Evolutionary conservation across 441 rosid species (phyloP).

Genomic region (Kokia cookei): DNA sequence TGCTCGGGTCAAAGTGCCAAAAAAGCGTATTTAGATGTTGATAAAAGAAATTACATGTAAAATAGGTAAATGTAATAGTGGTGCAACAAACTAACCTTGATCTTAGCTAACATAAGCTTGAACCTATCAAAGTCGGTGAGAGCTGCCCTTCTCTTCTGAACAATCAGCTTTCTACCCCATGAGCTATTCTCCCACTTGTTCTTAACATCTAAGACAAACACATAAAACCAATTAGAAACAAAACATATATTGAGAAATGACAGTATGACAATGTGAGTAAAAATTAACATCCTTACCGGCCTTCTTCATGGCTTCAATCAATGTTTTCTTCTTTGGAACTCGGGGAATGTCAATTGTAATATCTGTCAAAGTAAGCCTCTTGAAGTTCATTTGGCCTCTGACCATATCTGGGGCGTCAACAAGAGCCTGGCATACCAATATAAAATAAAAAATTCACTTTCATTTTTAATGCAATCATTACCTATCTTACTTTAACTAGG

Average conservation of each 20-base stretch:
- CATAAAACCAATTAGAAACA: neutral
- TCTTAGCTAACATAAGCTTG: slow-evolving; percentile 86
- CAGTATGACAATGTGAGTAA: neutral
- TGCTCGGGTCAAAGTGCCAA: neutral
- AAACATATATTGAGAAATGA: neutral
- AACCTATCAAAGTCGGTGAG: slow-evolving; percentile 88
- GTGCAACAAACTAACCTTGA: slow-evolving; percentile 46
- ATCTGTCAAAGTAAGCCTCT: slow-evolving; percentile 79
- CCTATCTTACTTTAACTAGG: neutral
- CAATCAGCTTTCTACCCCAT: slow-evolving; percentile 87
- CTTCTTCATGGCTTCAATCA: slow-evolving; percentile 81
- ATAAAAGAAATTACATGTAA: neutral
- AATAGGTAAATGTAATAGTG: neutral
- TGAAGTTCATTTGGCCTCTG: slow-evolving; percentile 79
- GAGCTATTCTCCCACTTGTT: slow-evolving; percentile 87
- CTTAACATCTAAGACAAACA: slow-evolving; percentile 54
- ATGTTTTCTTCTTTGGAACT: slow-evolving; percentile 75
- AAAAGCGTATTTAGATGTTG: neutral
- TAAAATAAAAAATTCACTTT: neutral
- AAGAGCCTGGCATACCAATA: slow-evolving; percentile 45
- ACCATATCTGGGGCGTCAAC: slow-evolving; percentile 88
- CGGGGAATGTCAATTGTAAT: slow-evolving; percentile 72
- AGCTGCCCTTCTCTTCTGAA: slow-evolving; percentile 71
- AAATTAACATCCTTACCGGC: slow-evolving; percentile 45
- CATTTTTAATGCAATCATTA: neutral